Conservation (phyloP, 129 eudicot genomes). For the Kitagawia praeruptora region DNA sequence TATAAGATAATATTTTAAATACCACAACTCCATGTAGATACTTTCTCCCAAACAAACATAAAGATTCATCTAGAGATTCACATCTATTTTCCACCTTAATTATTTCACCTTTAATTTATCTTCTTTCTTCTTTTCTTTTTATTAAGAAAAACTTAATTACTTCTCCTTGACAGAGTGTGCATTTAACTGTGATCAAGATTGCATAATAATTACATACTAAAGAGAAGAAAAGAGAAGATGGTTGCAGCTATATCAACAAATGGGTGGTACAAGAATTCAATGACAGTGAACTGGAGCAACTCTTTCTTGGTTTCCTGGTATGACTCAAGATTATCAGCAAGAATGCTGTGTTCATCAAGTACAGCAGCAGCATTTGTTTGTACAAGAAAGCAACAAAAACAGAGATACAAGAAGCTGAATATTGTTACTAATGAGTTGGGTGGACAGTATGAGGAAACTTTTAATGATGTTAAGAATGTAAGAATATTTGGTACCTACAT, state of each 20-base stretch:
- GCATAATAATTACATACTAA: neutral
- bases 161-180: neutral
- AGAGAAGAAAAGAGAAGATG: neutral
- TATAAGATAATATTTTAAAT: conserved; percentile 1
- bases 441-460: conserved; percentile 11
- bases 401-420: neutral
- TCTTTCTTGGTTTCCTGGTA: conserved; percentile 9
- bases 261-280: conserved; percentile 9
- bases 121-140: neutral
- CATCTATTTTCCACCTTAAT: neutral
- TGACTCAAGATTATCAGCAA: neutral
- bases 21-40: neutral
- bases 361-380: neutral
- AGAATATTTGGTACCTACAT: neutral
- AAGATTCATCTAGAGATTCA: conserved; percentile 10
- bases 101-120: neutral
- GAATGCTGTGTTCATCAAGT: neutral
- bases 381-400: neutral
- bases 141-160: neutral
- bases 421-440: conserved; percentile 6
- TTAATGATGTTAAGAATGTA: conserved; percentile 8
- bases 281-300: neutral
- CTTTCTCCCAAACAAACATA: neutral
- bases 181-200: conserved; percentile 1
- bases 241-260: conserved; percentile 7